A percentile compares a stretch with the other conserved stretches of the same genome.
These are phyloP conservation scores for Fomitopsis schrenkii DNA, from an alignment of 1,284 basidiomycete species.

Conservation along the genomic window DNA sequence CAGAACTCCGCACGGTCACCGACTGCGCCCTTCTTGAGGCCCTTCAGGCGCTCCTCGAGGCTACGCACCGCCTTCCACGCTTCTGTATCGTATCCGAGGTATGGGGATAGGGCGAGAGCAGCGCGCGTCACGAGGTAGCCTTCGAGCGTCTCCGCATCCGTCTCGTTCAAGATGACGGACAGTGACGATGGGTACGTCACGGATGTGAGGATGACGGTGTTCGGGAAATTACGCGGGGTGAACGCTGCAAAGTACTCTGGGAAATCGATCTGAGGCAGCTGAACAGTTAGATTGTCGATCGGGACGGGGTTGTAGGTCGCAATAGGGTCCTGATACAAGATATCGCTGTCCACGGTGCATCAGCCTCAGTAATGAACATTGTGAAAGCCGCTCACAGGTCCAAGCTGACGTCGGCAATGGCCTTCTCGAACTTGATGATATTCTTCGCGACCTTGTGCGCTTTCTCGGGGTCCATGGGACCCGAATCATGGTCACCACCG, in stretches of 20 bases:
- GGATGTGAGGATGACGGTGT: slow-evolving; percentile 76
- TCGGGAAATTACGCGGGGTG: slow-evolving; percentile 75
- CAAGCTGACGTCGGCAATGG: slow-evolving; percentile 78
- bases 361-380: neutral
- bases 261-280: slow-evolving; percentile 80
- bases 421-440: slow-evolving; percentile 79
- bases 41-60: slow-evolving; percentile 70
- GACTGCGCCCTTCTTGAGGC: slow-evolving; percentile 84
- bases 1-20: slow-evolving; percentile 82
- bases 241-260: slow-evolving; percentile 82
- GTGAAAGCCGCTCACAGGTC: slow-evolving; percentile 54
- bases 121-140: slow-evolving; percentile 81
- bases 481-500: slow-evolving; percentile 31
- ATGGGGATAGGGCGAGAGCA: slow-evolving; percentile 60
- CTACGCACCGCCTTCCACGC: slow-evolving; percentile 72
- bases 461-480: slow-evolving; percentile 38
- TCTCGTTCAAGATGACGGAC: slow-evolving; percentile 66
- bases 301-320: slow-evolving; percentile 86
- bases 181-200: slow-evolving; percentile 77
- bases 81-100: slow-evolving; percentile 70
- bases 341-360: slow-evolving; percentile 40
- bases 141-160: slow-evolving; percentile 72
- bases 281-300: slow-evolving; percentile 64
- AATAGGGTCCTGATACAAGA: slow-evolving; percentile 74
- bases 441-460: slow-evolving; percentile 65